Percentiles rank a stretch among this genome's conserved stretches.
Evolutionary conservation across 257 asterid genomes (phyloP).

Genomic region (Haberlea rhodopensis): DNA sequence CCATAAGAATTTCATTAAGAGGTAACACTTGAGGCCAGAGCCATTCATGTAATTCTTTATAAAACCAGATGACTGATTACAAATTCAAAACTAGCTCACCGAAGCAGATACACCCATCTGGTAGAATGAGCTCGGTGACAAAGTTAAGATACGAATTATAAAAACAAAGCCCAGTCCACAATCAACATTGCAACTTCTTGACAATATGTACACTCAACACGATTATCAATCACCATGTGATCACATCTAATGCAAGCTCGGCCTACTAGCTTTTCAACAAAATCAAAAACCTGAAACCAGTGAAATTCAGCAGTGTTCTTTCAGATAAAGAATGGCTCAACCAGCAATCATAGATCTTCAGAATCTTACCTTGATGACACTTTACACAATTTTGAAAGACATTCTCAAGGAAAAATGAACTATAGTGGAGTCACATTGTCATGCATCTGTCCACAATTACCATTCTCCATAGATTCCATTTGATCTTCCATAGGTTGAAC

Average conservation of each 20-base stretch:
- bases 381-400: not conserved
- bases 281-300: slow-evolving; percentile 23
- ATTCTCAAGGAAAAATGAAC: slow-evolving; percentile 15
- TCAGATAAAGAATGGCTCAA: slow-evolving; percentile 4
- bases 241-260: slow-evolving; percentile 12
- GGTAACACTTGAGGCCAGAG: too few species aligned
- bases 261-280: slow-evolving; percentile 13
- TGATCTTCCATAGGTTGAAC: slow-evolving; percentile 26
- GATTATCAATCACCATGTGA: slow-evolving; percentile 15
- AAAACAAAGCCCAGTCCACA: slow-evolving; percentile 7
- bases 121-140: not conserved
- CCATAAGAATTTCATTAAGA: not conserved
- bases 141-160: slow-evolving; percentile 4
- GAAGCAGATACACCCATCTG: not conserved
- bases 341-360: slow-evolving; percentile 7
- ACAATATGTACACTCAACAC: slow-evolving; percentile 25
- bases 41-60: not conserved
- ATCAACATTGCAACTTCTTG: slow-evolving; percentile 17
- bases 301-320: not conserved
- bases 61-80: not conserved
- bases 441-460: slow-evolving; percentile 23
- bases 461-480: slow-evolving; percentile 28
- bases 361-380: slow-evolving; percentile 23
- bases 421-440: slow-evolving; percentile 23
- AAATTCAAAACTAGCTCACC: not conserved